phyloP scores from a whole-genome alignment of 1,284 basidiomycete species.

The Tremellales sp. region DNA sequence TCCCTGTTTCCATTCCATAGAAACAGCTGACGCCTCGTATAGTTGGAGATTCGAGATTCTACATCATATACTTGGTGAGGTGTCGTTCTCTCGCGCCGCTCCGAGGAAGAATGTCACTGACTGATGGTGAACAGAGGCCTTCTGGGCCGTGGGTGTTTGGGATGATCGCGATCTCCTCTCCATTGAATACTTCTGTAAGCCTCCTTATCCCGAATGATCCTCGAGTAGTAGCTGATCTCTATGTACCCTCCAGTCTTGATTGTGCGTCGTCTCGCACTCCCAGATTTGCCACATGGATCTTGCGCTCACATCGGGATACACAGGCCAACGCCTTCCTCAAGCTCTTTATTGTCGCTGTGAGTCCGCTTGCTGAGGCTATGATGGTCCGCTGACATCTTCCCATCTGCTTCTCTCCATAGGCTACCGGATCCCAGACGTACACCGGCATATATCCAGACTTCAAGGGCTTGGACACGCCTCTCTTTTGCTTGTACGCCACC shows the following conservation, averaged over 20 bases:
- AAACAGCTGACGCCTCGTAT: neutral
- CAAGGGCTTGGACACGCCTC: slow-evolving; percentile 23
- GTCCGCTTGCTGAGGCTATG: slow-evolving; percentile 1
- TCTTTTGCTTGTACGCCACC: slow-evolving; percentile 32
- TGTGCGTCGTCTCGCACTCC: slow-evolving; percentile 7
- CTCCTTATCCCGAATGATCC: neutral
- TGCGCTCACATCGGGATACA: neutral
- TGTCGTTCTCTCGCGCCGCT: neutral
- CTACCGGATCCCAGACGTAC: slow-evolving; percentile 28
- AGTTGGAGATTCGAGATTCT: slow-evolving; percentile 13
- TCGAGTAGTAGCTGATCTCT: slow-evolving; percentile 2
- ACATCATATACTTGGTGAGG: slow-evolving; percentile 5
- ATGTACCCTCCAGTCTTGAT: slow-evolving; percentile 11
- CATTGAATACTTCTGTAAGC: slow-evolving; percentile 25
- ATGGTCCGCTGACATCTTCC: neutral
- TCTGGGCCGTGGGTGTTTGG: slow-evolving; percentile 21
- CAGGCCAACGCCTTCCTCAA: slow-evolving; percentile 35
- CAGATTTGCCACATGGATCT: neutral
- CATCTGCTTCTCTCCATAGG: slow-evolving; percentile 4
- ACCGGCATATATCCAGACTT: slow-evolving; percentile 26
- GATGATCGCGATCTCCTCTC: slow-evolving; percentile 13
- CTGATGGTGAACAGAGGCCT: slow-evolving; percentile 13
- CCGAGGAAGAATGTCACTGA: neutral
- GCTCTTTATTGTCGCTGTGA: slow-evolving; percentile 31
- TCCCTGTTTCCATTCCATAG: neutral